A percentile compares a stretch with the other conserved stretches of the same genome.
phyloP scores from a whole-genome alignment of 352 stramenopile genomes.

The Globisporangium uncinulatum region DNA sequence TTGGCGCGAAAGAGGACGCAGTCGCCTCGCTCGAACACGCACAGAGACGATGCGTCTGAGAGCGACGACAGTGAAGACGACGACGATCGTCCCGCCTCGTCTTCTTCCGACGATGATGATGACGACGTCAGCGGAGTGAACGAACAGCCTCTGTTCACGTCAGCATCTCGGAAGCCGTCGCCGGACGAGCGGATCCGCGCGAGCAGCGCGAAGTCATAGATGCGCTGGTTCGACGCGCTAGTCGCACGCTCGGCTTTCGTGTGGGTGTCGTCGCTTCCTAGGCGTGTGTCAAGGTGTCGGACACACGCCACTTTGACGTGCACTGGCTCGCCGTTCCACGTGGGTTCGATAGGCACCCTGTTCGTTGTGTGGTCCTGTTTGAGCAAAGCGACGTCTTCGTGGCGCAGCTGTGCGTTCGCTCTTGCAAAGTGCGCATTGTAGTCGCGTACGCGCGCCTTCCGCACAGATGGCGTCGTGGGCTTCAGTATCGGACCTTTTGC shows the following conservation, averaged over 20 bases:
- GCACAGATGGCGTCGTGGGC: conserved; percentile 2
- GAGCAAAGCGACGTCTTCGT: neutral
- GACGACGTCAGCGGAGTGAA: conserved; percentile 37
- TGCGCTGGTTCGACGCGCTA: conserved; percentile 19
- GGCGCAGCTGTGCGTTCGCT: conserved; percentile 1
- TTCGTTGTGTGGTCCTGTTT: neutral
- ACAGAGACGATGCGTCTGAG: conserved; percentile 14
- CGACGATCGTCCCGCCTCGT: conserved; percentile 10
- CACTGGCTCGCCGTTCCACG: conserved; percentile 37
- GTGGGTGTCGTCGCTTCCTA: neutral
- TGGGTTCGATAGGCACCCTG: conserved; percentile 8
- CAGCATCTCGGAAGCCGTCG: conserved; percentile 37
- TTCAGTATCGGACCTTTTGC: neutral
- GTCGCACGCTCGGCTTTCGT: neutral
- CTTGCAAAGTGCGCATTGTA: conserved; percentile 28
- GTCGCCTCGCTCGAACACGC: conserved; percentile 42
- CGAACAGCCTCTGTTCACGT: conserved; percentile 35
- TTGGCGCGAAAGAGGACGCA: conserved; percentile 38
- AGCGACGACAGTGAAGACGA: conserved; percentile 5
- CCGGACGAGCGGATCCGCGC: conserved; percentile 34
- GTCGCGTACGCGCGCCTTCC: conserved; percentile 25
- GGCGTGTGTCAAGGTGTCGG: neutral
- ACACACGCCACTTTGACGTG: conserved; percentile 20
- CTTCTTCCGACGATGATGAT: conserved; percentile 13
- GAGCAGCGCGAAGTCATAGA: conserved; percentile 39